A percentile compares a stretch with the other conserved stretches of the same genome.
Evolutionary conservation across 2,329 filamentous ascomycete species (phyloP).

Genomic region (Neonectria neomacrospora): DNA sequence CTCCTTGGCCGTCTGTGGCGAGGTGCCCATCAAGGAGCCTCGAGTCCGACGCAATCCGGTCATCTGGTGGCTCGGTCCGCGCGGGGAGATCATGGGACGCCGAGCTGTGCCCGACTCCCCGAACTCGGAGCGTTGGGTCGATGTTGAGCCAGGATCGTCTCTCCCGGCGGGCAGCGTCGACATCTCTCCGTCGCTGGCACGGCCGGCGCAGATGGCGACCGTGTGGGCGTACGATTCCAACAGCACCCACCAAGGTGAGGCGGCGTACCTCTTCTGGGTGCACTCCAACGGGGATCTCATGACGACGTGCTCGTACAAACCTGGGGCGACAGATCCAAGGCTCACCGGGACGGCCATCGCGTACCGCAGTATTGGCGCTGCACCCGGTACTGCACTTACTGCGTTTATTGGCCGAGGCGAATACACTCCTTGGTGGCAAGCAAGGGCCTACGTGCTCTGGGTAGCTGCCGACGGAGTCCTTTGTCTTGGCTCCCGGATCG

Average conservation of each 20-base stretch:
- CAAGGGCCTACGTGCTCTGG: background rate
- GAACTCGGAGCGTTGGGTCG: background rate
- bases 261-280: conserved; percentile 2
- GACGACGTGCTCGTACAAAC: too few species aligned
- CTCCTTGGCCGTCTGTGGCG: background rate
- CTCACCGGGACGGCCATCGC: background rate
- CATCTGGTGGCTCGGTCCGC: background rate
- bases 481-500: background rate
- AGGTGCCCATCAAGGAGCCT: background rate
- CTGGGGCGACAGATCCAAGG: background rate
- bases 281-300: background rate
- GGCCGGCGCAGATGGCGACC: background rate
- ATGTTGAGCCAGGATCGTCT: background rate
- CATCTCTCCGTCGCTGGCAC: background rate
- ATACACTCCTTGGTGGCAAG: background rate
- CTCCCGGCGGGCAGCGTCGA: background rate
- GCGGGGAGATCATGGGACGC: background rate
- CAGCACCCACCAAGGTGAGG: background rate
- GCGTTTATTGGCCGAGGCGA: background rate
- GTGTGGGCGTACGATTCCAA: background rate
- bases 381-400: background rate
- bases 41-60: background rate
- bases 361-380: background rate
- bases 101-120: background rate
- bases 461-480: background rate